Evolutionary conservation across 75 land plant genomes (phyloP).

Genomic region (Cunninghamia lanceolata): DNA sequence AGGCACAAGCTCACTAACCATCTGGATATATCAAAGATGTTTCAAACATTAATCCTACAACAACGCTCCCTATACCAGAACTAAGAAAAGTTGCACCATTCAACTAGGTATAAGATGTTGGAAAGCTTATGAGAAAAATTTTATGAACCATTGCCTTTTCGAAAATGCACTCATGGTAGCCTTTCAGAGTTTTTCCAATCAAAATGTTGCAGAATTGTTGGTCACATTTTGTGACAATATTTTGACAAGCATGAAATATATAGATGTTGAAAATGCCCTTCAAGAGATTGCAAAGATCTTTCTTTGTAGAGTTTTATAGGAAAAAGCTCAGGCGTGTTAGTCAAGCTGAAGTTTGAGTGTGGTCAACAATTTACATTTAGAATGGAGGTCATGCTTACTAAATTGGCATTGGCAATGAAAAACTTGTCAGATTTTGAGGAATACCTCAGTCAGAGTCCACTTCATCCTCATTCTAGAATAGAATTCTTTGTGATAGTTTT

Average conservation of each 20-base stretch:
- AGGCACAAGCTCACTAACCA: no score
- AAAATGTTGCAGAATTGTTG: constrained; percentile 81
- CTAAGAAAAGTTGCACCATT: no score
- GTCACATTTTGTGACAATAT: constrained; percentile 92
- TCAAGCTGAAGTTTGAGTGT: constrained; percentile 36
- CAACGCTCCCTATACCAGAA: no score
- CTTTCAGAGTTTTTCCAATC: constrained; percentile 86
- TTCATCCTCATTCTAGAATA: constrained; percentile 29
- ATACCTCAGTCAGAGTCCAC: constrained; percentile 24
- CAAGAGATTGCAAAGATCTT: constrained; percentile 54
- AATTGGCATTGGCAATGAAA: constrained; percentile 37
- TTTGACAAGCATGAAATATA: constrained; percentile 62
- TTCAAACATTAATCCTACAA: no score
- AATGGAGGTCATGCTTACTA: constrained; percentile 52
- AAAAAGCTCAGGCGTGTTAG: constrained; percentile 39
- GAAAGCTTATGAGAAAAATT: constrained; percentile 63
- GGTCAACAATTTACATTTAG: constrained; percentile 44
- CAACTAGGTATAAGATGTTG: no score
- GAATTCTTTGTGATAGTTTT: constrained; percentile 47
- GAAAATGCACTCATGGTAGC: constrained; percentile 74
- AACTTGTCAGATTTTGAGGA: constrained; percentile 36
- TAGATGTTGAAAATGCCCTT: constrained; percentile 84
- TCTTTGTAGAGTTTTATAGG: constrained; percentile 41
- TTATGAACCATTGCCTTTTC: constrained; percentile 19
- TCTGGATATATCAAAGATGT: no score